phyloP scores from a whole-genome alignment of 441 rosid species.

The Gossypium schwendimanii region DNA sequence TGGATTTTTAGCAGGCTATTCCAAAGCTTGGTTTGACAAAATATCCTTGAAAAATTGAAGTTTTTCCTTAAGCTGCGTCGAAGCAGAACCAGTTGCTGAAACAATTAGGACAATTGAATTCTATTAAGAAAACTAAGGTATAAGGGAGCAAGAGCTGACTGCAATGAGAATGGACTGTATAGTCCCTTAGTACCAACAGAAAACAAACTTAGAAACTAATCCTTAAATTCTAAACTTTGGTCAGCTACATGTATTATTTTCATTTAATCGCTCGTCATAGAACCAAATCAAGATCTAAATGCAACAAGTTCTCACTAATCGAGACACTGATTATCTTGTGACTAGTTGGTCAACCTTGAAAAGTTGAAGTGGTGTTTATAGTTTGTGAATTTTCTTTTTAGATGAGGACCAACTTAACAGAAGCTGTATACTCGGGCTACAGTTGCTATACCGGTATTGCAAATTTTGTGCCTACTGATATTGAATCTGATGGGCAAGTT shows the following conservation, averaged over 20 bases:
- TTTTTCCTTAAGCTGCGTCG: neutral
- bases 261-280: neutral
- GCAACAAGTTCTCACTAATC: neutral
- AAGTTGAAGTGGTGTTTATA: neutral
- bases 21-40: neutral
- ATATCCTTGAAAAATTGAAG: neutral
- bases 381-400: constrained; percentile 14
- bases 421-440: constrained; percentile 74
- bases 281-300: neutral
- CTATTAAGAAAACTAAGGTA: neutral
- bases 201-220: neutral
- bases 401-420: constrained; percentile 73
- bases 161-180: neutral
- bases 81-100: neutral
- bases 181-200: neutral
- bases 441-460: constrained; percentile 94
- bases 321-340: neutral
- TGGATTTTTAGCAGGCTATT: neutral
- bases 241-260: neutral
- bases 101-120: neutral
- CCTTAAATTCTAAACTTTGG: neutral
- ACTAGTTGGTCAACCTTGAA: neutral
- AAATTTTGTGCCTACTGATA: constrained; percentile 82
- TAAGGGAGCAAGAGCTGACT: neutral
- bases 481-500: constrained; percentile 78